These are phyloP conservation scores for Malbranchea cinnamomea DNA, from an alignment of 2,329 filamentous ascomycete species.

Conservation along the genomic window DNA sequence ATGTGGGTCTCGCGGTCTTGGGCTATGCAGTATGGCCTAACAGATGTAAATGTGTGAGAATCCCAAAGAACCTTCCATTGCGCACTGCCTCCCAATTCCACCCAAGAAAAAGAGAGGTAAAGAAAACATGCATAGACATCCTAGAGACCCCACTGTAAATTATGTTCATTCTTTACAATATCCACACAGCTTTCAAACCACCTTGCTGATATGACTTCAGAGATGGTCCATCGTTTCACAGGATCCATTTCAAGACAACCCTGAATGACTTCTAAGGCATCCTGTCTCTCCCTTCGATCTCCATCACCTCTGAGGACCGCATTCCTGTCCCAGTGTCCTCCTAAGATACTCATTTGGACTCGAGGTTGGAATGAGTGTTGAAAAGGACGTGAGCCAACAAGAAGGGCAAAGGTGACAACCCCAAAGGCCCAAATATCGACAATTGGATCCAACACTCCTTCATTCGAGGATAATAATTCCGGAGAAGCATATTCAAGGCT, in stretches of 20 bases:
- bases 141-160: slow-evolving; percentile 25
- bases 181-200: slow-evolving; percentile 37
- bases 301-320: slow-evolving; percentile 31
- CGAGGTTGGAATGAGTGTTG: slow-evolving; percentile 44
- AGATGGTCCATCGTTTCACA: slow-evolving; percentile 41
- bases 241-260: slow-evolving; percentile 46
- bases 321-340: slow-evolving; percentile 42
- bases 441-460: slow-evolving; percentile 32
- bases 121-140: slow-evolving; percentile 4
- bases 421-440: slow-evolving; percentile 56
- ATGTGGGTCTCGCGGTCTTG: too few species aligned
- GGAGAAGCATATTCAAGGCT: slow-evolving; percentile 42
- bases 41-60: too few species aligned
- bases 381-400: slow-evolving; percentile 49
- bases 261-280: slow-evolving; percentile 41
- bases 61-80: slow-evolving; percentile 3
- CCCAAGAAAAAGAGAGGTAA: slow-evolving; percentile 5
- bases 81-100: slow-evolving; percentile 6
- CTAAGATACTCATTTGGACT: slow-evolving; percentile 43
- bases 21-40: too few species aligned
- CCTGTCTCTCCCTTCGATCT: slow-evolving; percentile 21
- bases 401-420: slow-evolving; percentile 45
- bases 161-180: slow-evolving; percentile 15
- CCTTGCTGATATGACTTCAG: slow-evolving; percentile 37
- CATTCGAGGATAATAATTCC: slow-evolving; percentile 28